phyloP scores from a whole-genome alignment of 108 stramenopile genomes.

The Cylindrotheca fusiformis region DNA sequence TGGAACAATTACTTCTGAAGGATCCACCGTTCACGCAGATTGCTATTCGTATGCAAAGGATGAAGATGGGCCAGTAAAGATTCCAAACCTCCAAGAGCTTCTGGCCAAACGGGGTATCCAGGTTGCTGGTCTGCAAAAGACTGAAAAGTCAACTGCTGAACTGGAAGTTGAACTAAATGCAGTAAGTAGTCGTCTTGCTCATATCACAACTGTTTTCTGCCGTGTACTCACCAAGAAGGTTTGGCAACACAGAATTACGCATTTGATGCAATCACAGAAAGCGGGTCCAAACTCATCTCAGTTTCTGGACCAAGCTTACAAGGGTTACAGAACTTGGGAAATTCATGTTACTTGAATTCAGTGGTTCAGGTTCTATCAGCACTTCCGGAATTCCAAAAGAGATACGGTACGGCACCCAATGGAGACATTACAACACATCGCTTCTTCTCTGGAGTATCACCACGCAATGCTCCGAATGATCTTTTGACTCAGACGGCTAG shows the following conservation, averaged over 20 bases:
- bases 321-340: constrained; percentile 97
- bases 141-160: constrained; percentile 96
- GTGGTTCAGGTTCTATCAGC: constrained; percentile 83
- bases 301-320: constrained; percentile 85
- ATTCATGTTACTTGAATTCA: constrained; percentile 96
- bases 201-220: not conserved
- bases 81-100: constrained; percentile 93
- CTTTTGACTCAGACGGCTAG: constrained; percentile 76
- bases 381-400: constrained; percentile 74
- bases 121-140: constrained; percentile 84
- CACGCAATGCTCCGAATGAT: constrained; percentile 58
- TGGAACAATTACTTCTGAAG: constrained; percentile 94
- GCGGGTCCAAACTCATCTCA: constrained; percentile 79
- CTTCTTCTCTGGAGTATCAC: constrained; percentile 37
- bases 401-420: constrained; percentile 57
- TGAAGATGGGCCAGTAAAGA: constrained; percentile 96
- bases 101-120: constrained; percentile 90
- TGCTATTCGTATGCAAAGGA: constrained; percentile 97
- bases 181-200: constrained; percentile 14
- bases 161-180: constrained; percentile 97
- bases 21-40: constrained; percentile 77
- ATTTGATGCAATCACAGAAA: constrained; percentile 93
- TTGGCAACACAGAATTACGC: constrained; percentile 53
- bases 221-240: not conserved
- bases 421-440: constrained; percentile 34